phyloP scores from a whole-genome alignment of 805 yeast genomes.

The Barnettozyma pratensis region DNA sequence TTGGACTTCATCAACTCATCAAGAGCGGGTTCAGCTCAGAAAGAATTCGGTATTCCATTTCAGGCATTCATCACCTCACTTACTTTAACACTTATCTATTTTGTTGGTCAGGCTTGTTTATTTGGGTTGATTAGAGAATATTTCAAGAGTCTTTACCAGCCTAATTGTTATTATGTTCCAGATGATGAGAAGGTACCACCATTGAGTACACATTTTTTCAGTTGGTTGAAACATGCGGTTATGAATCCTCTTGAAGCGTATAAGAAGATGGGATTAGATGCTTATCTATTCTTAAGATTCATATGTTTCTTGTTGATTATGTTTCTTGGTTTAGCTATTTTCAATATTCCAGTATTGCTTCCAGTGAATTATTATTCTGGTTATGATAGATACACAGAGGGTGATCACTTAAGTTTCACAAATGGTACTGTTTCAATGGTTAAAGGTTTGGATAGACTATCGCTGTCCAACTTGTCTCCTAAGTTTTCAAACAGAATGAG shows the following conservation, averaged over 20 bases:
- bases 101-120: conserved; percentile 43
- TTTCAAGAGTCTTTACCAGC: conserved; percentile 47
- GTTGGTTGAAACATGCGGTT: conserved; percentile 50
- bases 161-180: conserved; percentile 40
- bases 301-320: conserved; percentile 45
- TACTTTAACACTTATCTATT: conserved; percentile 46
- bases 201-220: conserved; percentile 39
- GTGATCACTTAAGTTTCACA: conserved; percentile 16
- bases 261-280: conserved; percentile 59
- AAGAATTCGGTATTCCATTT: conserved; percentile 52
- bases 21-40: conserved; percentile 55
- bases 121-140: conserved; percentile 35
- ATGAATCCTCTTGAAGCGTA: conserved; percentile 38
- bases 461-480: conserved; percentile 65
- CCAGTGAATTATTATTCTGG: conserved; percentile 51
- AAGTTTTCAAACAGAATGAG: conserved; percentile 44
- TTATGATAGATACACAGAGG: conserved; percentile 16
- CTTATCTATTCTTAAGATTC: conserved; percentile 67
- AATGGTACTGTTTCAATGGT: conserved; percentile 24
- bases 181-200: conserved; percentile 33
- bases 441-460: conserved; percentile 58
- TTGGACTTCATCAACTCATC: conserved; percentile 43
- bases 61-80: conserved; percentile 52
- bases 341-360: conserved; percentile 54
- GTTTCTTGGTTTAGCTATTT: conserved; percentile 45